Evolutionary conservation across 2,329 filamentous ascomycete genomes (phyloP).

Genomic region (Hypoxylon sp.): DNA sequence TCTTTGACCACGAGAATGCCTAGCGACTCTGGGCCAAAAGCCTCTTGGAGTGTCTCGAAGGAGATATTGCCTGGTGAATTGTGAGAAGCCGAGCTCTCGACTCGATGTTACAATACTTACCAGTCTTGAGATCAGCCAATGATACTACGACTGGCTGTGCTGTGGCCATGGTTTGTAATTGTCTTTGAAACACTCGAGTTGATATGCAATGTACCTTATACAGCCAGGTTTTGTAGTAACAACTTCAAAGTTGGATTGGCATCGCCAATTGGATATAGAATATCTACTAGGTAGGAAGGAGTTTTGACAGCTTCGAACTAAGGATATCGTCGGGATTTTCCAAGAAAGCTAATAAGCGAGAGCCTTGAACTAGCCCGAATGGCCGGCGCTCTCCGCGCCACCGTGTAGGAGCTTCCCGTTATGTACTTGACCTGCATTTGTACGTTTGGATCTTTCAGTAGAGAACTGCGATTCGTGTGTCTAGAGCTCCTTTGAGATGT

Average conservation of each 20-base stretch:
- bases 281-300: slow-evolving; percentile 7
- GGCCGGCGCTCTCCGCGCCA: slow-evolving; percentile 42
- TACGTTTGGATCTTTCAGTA: background rate
- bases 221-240: background rate
- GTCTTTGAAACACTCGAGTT: background rate
- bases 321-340: slow-evolving; percentile 50
- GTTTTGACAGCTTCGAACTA: slow-evolving; percentile 31
- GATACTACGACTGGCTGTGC: slow-evolving; percentile 72
- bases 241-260: background rate
- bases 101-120: slow-evolving; percentile 54
- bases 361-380: slow-evolving; percentile 2
- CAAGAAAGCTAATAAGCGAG: slow-evolving; percentile 3
- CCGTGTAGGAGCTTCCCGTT: slow-evolving; percentile 38
- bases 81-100: slow-evolving; percentile 9
- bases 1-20: slow-evolving; percentile 95
- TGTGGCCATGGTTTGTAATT: slow-evolving; percentile 56
- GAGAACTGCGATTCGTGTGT: background rate
- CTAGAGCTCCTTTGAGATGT: background rate
- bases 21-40: slow-evolving; percentile 90
- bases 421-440: background rate
- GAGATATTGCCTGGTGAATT: slow-evolving; percentile 73
- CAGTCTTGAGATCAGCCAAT: slow-evolving; percentile 69
- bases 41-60: slow-evolving; percentile 76
- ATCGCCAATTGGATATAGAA: background rate
- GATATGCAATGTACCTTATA: background rate